Conservation (phyloP, 257 asterid species). For the Przewalskia tangutica region DNA sequence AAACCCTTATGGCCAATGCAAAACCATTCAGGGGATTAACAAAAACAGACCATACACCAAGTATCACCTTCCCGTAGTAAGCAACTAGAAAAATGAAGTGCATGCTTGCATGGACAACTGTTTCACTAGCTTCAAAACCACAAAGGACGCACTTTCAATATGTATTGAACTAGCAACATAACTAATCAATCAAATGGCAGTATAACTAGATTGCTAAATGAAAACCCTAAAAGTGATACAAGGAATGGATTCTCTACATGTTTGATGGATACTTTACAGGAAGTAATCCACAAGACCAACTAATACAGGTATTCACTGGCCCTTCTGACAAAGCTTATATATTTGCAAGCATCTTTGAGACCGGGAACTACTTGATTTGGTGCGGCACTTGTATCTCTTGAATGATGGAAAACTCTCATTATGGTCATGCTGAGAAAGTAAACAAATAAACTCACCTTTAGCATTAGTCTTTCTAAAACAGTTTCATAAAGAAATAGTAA, state of each 20-base stretch:
- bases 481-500: neutral
- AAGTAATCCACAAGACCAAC: neutral
- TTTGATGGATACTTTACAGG: neutral
- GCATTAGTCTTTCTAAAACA: neutral
- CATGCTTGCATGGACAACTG: neutral
- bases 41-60: neutral
- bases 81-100: neutral
- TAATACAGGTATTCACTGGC: conserved; percentile 14
- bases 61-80: neutral
- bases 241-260: neutral
- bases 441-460: neutral
- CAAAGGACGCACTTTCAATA: neutral
- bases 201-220: neutral
- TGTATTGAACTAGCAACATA: neutral
- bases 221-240: neutral
- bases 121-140: neutral
- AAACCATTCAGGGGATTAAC: neutral
- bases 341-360: conserved; percentile 53
- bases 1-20: neutral
- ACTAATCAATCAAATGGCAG: neutral
- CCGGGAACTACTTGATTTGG: conserved; percentile 32
- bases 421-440: conserved; percentile 25
- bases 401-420: conserved; percentile 24
- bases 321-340: conserved; percentile 57
- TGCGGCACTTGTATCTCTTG: conserved; percentile 29